A percentile compares a stretch with the other conserved stretches of the same genome.
Conservation (phyloP, 2,329 filamentous ascomycete species). For the Ceratocystis variospora region DNA sequence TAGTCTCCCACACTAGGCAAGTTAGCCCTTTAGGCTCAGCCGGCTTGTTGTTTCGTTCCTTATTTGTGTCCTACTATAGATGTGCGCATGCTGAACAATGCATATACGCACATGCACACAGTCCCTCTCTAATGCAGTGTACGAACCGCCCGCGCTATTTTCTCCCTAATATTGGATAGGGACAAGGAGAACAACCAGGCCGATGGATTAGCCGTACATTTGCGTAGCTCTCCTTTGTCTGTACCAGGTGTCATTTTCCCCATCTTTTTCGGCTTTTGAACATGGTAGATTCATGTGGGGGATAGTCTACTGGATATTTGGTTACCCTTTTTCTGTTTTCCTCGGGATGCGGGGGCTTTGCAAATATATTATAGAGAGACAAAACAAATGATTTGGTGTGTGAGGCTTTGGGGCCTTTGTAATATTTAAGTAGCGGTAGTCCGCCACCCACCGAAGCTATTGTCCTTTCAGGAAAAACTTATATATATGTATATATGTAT, state of each 20-base stretch:
- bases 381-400: too few relatives aligned
- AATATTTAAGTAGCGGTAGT: neutral
- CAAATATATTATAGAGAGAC: neutral
- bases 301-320: neutral
- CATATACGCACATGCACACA: neutral
- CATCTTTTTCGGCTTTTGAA: neutral
- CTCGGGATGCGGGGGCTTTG: neutral
- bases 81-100: neutral
- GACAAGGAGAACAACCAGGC: neutral
- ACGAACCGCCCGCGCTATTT: neutral
- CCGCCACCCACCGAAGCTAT: neutral
- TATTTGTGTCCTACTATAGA: neutral
- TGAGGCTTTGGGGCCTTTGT: too few relatives aligned
- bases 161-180: neutral
- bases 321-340: neutral
- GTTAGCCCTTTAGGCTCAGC: neutral
- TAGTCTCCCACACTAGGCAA: neutral
- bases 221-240: neutral
- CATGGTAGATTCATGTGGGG: slow-evolving; percentile 1
- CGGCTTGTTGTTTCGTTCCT: neutral
- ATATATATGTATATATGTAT: too few relatives aligned
- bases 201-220: neutral
- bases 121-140: neutral
- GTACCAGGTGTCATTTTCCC: neutral
- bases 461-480: too few relatives aligned